A percentile compares a stretch with the other conserved stretches of the same genome.
Evolutionary conservation across 2,329 filamentous ascomycete genomes (phyloP).

Genomic region (Colletotrichum simmondsii): DNA sequence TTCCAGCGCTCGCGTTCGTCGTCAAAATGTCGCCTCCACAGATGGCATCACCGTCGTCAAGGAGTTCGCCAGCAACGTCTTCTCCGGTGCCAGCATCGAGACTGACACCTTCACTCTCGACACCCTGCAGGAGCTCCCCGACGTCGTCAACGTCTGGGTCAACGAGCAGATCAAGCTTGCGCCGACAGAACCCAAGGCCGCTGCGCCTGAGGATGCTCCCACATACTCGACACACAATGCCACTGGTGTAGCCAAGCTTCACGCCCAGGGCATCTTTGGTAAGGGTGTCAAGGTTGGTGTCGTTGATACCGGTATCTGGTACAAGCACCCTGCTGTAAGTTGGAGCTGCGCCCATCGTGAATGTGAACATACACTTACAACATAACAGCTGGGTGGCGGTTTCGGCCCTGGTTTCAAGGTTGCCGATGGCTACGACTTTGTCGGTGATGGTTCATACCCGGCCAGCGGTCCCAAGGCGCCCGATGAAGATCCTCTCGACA

Average conservation of each 20-base stretch:
- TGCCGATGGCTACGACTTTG: slow-evolving; percentile 39
- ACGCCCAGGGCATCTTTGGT: slow-evolving; percentile 49
- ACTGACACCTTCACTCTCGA: slow-evolving; percentile 42
- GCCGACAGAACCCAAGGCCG: slow-evolving; percentile 28
- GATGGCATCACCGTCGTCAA: slow-evolving; percentile 38
- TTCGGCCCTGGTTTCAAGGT: slow-evolving; percentile 37
- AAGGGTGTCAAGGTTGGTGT: slow-evolving; percentile 52
- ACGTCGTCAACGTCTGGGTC: slow-evolving; percentile 50
- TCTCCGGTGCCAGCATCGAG: slow-evolving; percentile 43
- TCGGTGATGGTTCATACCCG: slow-evolving; percentile 37
- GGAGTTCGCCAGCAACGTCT: slow-evolving; percentile 41
- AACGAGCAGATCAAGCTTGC: slow-evolving; percentile 36
- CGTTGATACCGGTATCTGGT: slow-evolving; percentile 53
- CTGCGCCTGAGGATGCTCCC: slow-evolving; percentile 21
- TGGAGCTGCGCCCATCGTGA: neutral
- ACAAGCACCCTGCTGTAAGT: slow-evolving; percentile 49
- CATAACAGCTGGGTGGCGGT: slow-evolving; percentile 21
- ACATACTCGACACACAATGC: slow-evolving; percentile 47
- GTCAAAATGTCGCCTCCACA: slow-evolving; percentile 36
- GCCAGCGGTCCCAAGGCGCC: slow-evolving; percentile 39
- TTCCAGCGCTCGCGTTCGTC: slow-evolving; percentile 29
- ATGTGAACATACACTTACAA: neutral
- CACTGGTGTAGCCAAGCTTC: slow-evolving; percentile 52
- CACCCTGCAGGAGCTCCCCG: slow-evolving; percentile 44
- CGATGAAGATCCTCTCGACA: slow-evolving; percentile 44